Percentiles rank a stretch among this genome's conserved stretches.
Conservation (phyloP, 169 alveolate species). For the Theileria parva region DNA sequence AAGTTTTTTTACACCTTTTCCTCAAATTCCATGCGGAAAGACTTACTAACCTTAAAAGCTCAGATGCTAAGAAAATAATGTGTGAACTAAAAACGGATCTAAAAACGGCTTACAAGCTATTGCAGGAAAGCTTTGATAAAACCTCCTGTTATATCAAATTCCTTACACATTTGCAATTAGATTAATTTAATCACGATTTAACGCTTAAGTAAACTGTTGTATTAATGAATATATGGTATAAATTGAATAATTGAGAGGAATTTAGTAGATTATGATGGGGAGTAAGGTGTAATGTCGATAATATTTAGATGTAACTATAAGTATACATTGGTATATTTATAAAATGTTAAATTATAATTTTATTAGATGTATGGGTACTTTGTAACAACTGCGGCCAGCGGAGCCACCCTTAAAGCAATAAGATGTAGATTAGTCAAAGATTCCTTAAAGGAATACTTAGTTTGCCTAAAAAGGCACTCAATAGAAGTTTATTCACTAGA, state of each 20-base stretch:
- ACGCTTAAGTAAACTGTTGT: too few relatives aligned
- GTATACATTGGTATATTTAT: background rate
- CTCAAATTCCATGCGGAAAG: slow-evolving; percentile 57
- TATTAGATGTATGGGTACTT: slow-evolving; percentile 46
- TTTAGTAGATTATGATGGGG: too few relatives aligned
- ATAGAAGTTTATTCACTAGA: slow-evolving; percentile 57
- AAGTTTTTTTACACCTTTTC: slow-evolving; percentile 57
- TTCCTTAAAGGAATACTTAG: slow-evolving; percentile 49
- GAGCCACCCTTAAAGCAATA: slow-evolving; percentile 55
- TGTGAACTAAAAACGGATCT: slow-evolving; percentile 21
- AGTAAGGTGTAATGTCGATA: too few relatives aligned
- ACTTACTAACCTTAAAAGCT: background rate
- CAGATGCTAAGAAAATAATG: background rate
- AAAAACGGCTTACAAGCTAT: slow-evolving; percentile 4
- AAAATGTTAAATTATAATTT: slow-evolving; percentile 9
- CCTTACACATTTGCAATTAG: slow-evolving; percentile 65
- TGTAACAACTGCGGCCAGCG: slow-evolving; percentile 64
- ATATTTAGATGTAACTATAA: too few relatives aligned
- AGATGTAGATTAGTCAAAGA: slow-evolving; percentile 44
- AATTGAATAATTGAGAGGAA: too few relatives aligned
- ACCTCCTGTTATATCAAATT: slow-evolving; percentile 66
- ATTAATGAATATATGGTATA: too few relatives aligned
- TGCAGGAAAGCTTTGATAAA: slow-evolving; percentile 57
- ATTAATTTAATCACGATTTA: slow-evolving; percentile 13
- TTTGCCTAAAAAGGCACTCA: slow-evolving; percentile 59